Percentiles rank a stretch among this genome's conserved stretches.
Evolutionary conservation across 257 asterid species (phyloP).

Genomic region (Apocynum venetum): DNA sequence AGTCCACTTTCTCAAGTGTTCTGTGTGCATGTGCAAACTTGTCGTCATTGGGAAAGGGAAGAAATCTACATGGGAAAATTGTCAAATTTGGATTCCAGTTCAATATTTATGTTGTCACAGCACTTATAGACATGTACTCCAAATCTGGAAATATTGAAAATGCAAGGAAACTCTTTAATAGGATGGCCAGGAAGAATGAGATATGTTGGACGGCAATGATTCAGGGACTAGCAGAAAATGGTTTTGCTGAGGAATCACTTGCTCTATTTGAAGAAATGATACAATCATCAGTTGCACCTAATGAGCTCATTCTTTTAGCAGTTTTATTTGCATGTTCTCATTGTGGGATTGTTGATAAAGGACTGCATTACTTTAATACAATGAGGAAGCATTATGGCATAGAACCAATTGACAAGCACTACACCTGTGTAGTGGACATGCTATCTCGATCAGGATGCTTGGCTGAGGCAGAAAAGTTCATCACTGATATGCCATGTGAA

Average conservation of each 20-base stretch:
- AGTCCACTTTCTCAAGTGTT: slow-evolving; percentile 70
- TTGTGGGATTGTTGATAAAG: slow-evolving; percentile 67
- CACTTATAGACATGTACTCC: slow-evolving; percentile 73
- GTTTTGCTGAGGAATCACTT: slow-evolving; percentile 62
- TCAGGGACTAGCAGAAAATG: slow-evolving; percentile 82
- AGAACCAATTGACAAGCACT: slow-evolving; percentile 53
- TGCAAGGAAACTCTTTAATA: slow-evolving; percentile 41
- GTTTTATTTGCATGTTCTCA: slow-evolving; percentile 81
- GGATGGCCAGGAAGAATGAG: slow-evolving; percentile 50
- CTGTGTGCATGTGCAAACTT: slow-evolving; percentile 66
- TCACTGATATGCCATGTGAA: slow-evolving; percentile 46
- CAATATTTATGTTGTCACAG: slow-evolving; percentile 63
- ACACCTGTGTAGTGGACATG: slow-evolving; percentile 64
- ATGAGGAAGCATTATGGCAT: slow-evolving; percentile 62
- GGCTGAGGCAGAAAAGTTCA: slow-evolving; percentile 56
- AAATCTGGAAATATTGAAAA: slow-evolving; percentile 63
- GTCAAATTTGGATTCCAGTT: slow-evolving; percentile 55
- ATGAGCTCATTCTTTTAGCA: slow-evolving; percentile 53
- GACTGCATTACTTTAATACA: slow-evolving; percentile 53
- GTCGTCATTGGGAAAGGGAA: slow-evolving; percentile 62
- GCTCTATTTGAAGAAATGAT: slow-evolving; percentile 53
- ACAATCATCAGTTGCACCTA: slow-evolving; percentile 36
- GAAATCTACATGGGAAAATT: slow-evolving; percentile 50
- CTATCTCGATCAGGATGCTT: slow-evolving; percentile 72
- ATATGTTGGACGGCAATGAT: slow-evolving; percentile 83